Conservation (phyloP, 1,284 basidiomycete species). For the Naganishia liquefaciens region DNA sequence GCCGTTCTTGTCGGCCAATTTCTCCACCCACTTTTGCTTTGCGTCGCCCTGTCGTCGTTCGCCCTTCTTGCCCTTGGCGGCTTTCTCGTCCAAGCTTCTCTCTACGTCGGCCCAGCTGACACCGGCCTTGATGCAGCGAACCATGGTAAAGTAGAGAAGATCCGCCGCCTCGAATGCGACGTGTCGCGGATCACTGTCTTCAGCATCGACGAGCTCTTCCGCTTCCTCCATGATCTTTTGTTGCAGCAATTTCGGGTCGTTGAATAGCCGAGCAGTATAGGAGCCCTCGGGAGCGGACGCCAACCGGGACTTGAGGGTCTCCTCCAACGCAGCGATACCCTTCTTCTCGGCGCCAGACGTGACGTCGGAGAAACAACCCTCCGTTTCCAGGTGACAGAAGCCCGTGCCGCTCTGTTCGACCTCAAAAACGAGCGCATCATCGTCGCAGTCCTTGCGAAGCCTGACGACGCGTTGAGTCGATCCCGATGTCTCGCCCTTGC, state of each 20-base stretch:
- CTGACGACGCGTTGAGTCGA: constrained; percentile 84
- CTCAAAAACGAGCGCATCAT: constrained; percentile 86
- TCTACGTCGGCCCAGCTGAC: constrained; percentile 85
- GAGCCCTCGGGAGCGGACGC: constrained; percentile 80
- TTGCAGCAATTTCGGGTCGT: constrained; percentile 74
- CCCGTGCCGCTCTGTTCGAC: constrained; percentile 88
- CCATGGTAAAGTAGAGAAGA: constrained; percentile 88
- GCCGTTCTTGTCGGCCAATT: constrained; percentile 43
- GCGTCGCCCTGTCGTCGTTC: constrained; percentile 88
- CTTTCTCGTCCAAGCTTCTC: constrained; percentile 78
- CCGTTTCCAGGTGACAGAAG: constrained; percentile 87
- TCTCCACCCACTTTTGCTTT: constrained; percentile 75
- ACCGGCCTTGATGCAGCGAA: constrained; percentile 81
- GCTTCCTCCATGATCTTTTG: constrained; percentile 99
- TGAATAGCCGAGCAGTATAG: constrained; percentile 88
- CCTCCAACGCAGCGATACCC: constrained; percentile 81
- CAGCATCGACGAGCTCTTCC: constrained; percentile 87
- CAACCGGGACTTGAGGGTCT: constrained; percentile 72
- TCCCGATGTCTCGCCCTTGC: constrained; percentile 95
- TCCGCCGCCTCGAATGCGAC: constrained; percentile 97
- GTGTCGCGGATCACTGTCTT: constrained; percentile 60
- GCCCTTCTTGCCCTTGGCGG: constrained; percentile 83
- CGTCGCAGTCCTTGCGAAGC: constrained; percentile 88
- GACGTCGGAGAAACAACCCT: constrained; percentile 71
- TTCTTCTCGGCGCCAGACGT: constrained; percentile 54